Evolutionary conservation across 2,329 filamentous ascomycete genomes (phyloP).

Genomic region (Exophiala sp.): DNA sequence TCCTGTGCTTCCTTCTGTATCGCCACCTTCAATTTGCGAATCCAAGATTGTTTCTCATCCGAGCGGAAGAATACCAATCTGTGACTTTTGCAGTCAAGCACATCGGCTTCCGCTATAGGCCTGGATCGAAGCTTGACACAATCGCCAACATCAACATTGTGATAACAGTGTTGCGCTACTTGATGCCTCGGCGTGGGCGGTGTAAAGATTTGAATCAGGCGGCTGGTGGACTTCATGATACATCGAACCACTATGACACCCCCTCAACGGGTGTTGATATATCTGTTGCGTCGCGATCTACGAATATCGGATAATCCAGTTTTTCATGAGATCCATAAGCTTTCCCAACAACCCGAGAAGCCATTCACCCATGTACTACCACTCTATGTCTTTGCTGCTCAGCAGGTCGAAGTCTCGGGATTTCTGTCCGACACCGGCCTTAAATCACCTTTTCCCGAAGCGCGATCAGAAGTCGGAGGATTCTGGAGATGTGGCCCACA

Average conservation of each 20-base stretch:
- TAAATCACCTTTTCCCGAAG: conserved; percentile 64
- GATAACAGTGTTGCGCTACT: too few species aligned
- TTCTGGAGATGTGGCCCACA: conserved; percentile 74
- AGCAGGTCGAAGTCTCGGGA: conserved; percentile 72
- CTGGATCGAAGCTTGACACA: too few species aligned
- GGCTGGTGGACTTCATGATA: neutral
- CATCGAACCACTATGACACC: conserved; percentile 21
- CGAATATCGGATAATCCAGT: conserved; percentile 72
- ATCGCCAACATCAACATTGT: too few species aligned
- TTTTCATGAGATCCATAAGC: conserved; percentile 54
- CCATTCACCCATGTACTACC: conserved; percentile 65
- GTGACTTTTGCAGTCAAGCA: too few species aligned
- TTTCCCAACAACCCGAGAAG: conserved; percentile 46
- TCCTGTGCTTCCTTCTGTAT: too few species aligned
- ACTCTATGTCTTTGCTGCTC: conserved; percentile 64
- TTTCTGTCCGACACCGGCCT: conserved; percentile 54
- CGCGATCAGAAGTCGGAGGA: conserved; percentile 60
- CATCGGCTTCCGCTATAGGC: too few species aligned
- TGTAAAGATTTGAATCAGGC: neutral
- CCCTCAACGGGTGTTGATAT: conserved; percentile 57
- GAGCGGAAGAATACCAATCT: too few species aligned
- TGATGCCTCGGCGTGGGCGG: neutral
- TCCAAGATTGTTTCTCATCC: too few species aligned
- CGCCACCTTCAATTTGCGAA: too few species aligned
- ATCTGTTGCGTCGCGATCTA: conserved; percentile 69